A percentile compares a stretch with the other conserved stretches of the same genome.
These are phyloP conservation scores for Aspergillus bombycis DNA, from an alignment of 2,329 filamentous ascomycete genomes.

Conservation along the genomic window DNA sequence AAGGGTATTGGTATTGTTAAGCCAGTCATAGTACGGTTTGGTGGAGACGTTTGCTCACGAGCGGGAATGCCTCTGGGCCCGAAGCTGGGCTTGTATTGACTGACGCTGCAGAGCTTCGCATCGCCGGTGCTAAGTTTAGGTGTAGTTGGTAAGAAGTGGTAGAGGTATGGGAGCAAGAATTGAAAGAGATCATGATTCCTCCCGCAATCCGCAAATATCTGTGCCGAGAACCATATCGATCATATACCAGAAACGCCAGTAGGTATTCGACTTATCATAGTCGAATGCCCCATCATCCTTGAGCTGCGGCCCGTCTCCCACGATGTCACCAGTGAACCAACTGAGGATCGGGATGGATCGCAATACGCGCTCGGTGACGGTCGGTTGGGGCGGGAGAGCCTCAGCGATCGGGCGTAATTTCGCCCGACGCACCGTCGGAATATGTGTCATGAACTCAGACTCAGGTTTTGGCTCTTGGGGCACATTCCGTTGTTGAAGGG, in stretches of 20 bases:
- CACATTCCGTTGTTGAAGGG: constrained; percentile 32
- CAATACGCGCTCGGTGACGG: constrained; percentile 65
- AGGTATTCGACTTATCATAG: constrained; percentile 64
- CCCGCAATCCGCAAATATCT: constrained; percentile 63
- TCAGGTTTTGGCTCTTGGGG: constrained; percentile 38
- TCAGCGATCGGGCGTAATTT: constrained; percentile 70
- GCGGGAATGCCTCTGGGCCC: background rate
- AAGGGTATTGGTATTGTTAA: background rate
- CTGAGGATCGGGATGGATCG: constrained; percentile 69
- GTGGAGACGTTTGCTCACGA: background rate
- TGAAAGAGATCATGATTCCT: constrained; percentile 43
- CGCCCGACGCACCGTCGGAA: constrained; percentile 68
- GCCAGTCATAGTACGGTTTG: background rate
- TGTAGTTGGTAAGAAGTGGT: background rate
- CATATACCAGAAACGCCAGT: constrained; percentile 64
- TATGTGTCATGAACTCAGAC: constrained; percentile 57
- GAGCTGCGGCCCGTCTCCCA: constrained; percentile 50
- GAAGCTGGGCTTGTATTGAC: background rate
- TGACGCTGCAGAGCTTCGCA: background rate
- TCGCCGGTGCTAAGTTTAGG: background rate
- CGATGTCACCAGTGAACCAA: constrained; percentile 66
- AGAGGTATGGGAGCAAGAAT: background rate
- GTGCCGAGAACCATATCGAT: constrained; percentile 61
- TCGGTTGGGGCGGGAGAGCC: constrained; percentile 70
- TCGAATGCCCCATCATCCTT: constrained; percentile 63